phyloP scores from a whole-genome alignment of 345 rosid species.

The Heritiera fomes region DNA sequence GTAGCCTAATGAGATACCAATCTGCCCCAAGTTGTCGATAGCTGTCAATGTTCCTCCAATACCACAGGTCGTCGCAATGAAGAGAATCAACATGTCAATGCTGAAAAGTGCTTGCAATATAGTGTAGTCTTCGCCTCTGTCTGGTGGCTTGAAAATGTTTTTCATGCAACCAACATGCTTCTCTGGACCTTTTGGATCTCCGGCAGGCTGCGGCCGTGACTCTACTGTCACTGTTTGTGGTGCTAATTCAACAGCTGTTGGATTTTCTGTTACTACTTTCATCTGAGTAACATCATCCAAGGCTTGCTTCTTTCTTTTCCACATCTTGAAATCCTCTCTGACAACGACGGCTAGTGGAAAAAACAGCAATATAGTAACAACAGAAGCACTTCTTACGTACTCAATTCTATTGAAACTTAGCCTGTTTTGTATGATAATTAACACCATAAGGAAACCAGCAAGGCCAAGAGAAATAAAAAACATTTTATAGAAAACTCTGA shows the following conservation, averaged over 20 bases:
- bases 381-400: slow-evolving; percentile 40
- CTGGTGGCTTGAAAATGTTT: slow-evolving; percentile 48
- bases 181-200: not conserved
- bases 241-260: not conserved
- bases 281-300: slow-evolving; percentile 30
- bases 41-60: slow-evolving; percentile 56
- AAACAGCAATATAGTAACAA: slow-evolving; percentile 38
- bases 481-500: slow-evolving; percentile 46
- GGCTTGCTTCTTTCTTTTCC: slow-evolving; percentile 35
- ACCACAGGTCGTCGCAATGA: slow-evolving; percentile 47
- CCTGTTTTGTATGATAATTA: slow-evolving; percentile 40
- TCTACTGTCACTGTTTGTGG: not conserved
- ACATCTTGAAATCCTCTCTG: slow-evolving; percentile 43
- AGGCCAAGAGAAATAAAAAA: slow-evolving; percentile 49
- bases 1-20: slow-evolving; percentile 45
- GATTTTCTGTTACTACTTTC: slow-evolving; percentile 34
- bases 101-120: slow-evolving; percentile 59
- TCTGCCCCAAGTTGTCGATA: slow-evolving; percentile 62
- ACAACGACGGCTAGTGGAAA: slow-evolving; percentile 43
- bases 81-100: slow-evolving; percentile 52
- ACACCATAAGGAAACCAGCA: slow-evolving; percentile 50
- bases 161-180: slow-evolving; percentile 35
- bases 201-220: not conserved
- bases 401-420: slow-evolving; percentile 35
- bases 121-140: slow-evolving; percentile 56